phyloP scores from a whole-genome alignment of 139 green algal species.

The Diplosphaera chodatii region DNA sequence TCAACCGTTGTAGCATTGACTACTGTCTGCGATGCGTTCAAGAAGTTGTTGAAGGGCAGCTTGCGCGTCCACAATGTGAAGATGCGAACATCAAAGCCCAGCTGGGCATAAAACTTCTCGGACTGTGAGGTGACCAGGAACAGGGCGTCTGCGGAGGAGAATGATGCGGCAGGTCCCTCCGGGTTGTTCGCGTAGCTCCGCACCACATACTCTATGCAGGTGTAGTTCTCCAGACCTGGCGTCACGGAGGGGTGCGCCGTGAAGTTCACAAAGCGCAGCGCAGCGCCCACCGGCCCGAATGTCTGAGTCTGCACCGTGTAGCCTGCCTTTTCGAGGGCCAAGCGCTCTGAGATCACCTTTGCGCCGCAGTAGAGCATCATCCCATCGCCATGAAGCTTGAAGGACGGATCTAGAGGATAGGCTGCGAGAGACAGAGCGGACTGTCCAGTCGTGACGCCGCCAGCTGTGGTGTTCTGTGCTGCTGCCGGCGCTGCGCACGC shows the following conservation, averaged over 20 bases:
- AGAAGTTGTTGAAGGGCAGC: not conserved
- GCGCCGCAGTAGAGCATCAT: not conserved
- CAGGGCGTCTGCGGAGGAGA: not conserved
- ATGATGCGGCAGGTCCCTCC: not conserved
- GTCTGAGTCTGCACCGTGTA: not conserved
- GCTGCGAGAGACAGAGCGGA: too few species aligned
- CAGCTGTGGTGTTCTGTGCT: too few species aligned
- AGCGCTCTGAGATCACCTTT: not conserved
- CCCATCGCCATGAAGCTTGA: too few species aligned
- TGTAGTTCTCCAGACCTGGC: not conserved
- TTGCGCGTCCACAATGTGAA: not conserved
- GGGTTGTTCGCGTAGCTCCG: not conserved
- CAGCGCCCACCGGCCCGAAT: not conserved
- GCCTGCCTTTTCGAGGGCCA: not conserved
- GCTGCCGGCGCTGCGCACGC: too few species aligned
- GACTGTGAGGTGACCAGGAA: not conserved
- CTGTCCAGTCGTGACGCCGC: too few species aligned
- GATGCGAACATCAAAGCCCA: not conserved
- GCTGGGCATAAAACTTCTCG: not conserved
- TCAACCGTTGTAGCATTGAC: not conserved
- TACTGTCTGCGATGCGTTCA: too few species aligned
- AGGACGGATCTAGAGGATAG: too few species aligned
- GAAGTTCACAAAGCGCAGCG: not conserved
- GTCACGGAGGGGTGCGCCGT: not conserved
- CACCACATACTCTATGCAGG: not conserved